Base-by-base conservation (phyloP, 306 rosid genomes). In the Gynostemma pentaphyllum region DNA sequence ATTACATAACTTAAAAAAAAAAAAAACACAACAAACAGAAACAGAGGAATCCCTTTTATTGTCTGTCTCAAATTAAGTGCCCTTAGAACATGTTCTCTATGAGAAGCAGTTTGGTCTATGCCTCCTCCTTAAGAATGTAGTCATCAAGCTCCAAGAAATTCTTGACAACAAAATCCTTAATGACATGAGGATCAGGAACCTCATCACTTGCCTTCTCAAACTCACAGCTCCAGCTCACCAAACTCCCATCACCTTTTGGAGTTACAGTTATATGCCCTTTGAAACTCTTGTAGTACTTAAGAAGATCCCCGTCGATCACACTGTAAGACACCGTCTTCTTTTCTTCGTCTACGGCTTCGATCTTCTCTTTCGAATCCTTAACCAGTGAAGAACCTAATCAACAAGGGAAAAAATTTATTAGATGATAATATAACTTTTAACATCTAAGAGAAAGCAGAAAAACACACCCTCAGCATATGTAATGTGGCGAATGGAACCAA, bases 231-330 rank as follows among this genome's bases (percentile, higher is more conserved):
- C 96, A 90, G 26, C 81, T 87, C 45, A 81, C 75, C 65, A 69
- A 64, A 64, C 90, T 76, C 12, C 97, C 96, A 4, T 74, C 82
- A 18, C 78, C 89, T 39, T 63, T 45, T 0, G 94, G 69, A 42
- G 24, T 74, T 4, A 90, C 81, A 2, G 62, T 3, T 1, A 90
- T 68, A 51, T 74, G 66, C 53, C 84, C 81, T 70, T 41, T 78
- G 82, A 90, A 90, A 40, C 41, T 64, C 40, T 81, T 71, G 85
- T 85, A 90, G 85, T 78, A 85, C 64, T 83, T 64, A 4, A 87
- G 83, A 15, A 90, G 95, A 56, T 87, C 97, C 27, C 97, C 97
- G 2, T 81, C 94, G 14, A 83, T 69, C 29, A 90, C 76, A 5
- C 66, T 50, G 34, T 85, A 90, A 2, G 75, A 14, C 9, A 76